Base-by-base conservation (phyloP, 345 rosid species). In the Heritiera littoralis region DNA sequence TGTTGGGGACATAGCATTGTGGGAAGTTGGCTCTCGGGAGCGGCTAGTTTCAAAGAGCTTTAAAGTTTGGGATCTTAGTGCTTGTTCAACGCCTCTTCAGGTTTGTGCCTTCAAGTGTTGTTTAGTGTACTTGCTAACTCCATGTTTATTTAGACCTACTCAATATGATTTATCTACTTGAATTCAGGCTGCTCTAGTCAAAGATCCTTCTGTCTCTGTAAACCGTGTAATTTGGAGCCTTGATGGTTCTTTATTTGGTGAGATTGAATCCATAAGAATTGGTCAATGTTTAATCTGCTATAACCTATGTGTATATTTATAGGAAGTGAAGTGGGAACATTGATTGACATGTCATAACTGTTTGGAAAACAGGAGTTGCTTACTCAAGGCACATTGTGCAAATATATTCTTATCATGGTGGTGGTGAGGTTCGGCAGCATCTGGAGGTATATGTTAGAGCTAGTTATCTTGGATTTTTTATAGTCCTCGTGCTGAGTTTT, bases 171-270 rank as follows among this genome's bases (percentile, higher is more conserved):
- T 75, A 32, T 54, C 12, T 71, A 23, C 55, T 84, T 66, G 63
- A 83, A 71, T 82, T 48, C 89, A 95, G 98, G 88, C 92, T 79
- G 89, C 97, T 80, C 87, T 93, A 58, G 92, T 87, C 77, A 95
- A 93, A 85, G 98, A 95, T 81, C 95, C 95, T 43, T 89, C 78
- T 11, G 92, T 90, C 18, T 92, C 97, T 66, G 98, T 93, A 59
- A 95, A 93, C 85, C 94, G 98, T 84, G 94, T 95, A 76, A 92
- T 90, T 82, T 95, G 98, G 98, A 92, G 94, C 80, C 92, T 98
- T 11, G 98, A 93, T 80, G 98, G 98, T 71, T 84, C 91, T 80
- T 87, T 95, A 80, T 93, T 95, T 76, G 98, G 98, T 95, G 87
- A 86, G 92, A 82, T 82, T 72, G 79, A 82, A 60, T 64, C 48